A percentile compares a stretch with the other conserved stretches of the same genome.
Evolutionary conservation across 441 rosid species (phyloP).

Genomic region (Gossypium schwendimanii): DNA sequence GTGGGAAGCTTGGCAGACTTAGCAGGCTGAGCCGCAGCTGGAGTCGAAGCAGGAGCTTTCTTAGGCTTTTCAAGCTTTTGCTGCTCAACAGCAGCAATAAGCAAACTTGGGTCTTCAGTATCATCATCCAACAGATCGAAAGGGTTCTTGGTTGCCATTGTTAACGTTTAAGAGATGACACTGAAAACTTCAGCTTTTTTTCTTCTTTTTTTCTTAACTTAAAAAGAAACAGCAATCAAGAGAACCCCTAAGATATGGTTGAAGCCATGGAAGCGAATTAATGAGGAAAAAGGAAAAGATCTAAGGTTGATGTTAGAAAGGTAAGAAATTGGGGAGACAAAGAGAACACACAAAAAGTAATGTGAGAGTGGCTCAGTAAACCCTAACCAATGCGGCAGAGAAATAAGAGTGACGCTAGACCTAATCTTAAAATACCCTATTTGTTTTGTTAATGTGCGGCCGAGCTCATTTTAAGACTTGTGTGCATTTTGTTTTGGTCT

Average conservation of each 20-base stretch:
- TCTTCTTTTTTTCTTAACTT: neutral
- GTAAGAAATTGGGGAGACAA: neutral
- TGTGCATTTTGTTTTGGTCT: no score
- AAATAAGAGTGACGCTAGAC: neutral
- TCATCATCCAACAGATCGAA: constrained; percentile 75
- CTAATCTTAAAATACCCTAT: constrained; percentile 25
- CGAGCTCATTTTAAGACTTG: neutral
- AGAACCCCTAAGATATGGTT: constrained; percentile 19
- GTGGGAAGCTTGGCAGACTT: constrained; percentile 53
- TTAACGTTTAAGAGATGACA: neutral
- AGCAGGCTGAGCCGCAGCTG: constrained; percentile 37
- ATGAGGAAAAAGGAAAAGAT: neutral
- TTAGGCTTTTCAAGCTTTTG: constrained; percentile 54
- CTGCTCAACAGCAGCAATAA: constrained; percentile 44
- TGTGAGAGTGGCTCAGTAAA: constrained; percentile 17
- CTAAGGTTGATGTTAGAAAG: neutral
- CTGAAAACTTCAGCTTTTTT: neutral
- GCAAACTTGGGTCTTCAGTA: constrained; percentile 55
- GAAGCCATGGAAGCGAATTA: constrained; percentile 25
- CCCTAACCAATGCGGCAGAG: constrained; percentile 56
- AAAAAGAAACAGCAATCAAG: constrained; percentile 25
- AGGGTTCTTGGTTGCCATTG: constrained; percentile 78
- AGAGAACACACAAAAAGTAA: neutral
- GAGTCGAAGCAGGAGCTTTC: constrained; percentile 34
- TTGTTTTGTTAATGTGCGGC: neutral